Conservation (phyloP, 768 basidiomycete genomes). For the Mycena galopus region DNA sequence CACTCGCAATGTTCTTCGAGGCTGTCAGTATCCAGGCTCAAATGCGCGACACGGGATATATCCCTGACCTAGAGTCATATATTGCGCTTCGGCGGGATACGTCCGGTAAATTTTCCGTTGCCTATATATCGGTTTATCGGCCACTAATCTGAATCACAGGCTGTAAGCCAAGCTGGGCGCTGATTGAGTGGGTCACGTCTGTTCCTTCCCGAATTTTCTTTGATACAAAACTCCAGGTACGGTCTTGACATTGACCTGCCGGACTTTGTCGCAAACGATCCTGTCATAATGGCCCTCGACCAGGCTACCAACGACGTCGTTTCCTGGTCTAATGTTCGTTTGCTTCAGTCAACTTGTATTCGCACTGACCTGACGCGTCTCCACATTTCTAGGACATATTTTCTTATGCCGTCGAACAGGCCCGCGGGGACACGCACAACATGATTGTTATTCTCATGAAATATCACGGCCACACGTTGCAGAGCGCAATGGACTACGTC, state of each 20-base stretch:
- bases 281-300: conserved; percentile 69
- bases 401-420: conserved; percentile 83
- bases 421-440: conserved; percentile 77
- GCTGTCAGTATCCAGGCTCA: conserved; percentile 73
- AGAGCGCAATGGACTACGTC: conserved; percentile 73
- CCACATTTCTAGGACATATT: conserved; percentile 74
- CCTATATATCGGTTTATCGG: conserved; percentile 34
- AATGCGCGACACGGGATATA: conserved; percentile 63
- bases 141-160: conserved; percentile 43
- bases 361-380: conserved; percentile 19
- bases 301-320: conserved; percentile 85
- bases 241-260: conserved; percentile 78
- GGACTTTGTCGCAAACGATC: conserved; percentile 76
- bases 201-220: conserved; percentile 4
- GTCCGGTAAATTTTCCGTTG: conserved; percentile 59
- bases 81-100: conserved; percentile 81
- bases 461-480: conserved; percentile 67
- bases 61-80: conserved; percentile 82
- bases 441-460: conserved; percentile 80
- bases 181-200: conserved; percentile 69
- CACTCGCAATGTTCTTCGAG: conserved; percentile 76
- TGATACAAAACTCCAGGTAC: conserved; percentile 54
- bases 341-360: background rate
- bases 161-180: conserved; percentile 81
- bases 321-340: conserved; percentile 84